phyloP scores from a whole-genome alignment of 23 red algal species.

The Cyanidium caldarium region DNA sequence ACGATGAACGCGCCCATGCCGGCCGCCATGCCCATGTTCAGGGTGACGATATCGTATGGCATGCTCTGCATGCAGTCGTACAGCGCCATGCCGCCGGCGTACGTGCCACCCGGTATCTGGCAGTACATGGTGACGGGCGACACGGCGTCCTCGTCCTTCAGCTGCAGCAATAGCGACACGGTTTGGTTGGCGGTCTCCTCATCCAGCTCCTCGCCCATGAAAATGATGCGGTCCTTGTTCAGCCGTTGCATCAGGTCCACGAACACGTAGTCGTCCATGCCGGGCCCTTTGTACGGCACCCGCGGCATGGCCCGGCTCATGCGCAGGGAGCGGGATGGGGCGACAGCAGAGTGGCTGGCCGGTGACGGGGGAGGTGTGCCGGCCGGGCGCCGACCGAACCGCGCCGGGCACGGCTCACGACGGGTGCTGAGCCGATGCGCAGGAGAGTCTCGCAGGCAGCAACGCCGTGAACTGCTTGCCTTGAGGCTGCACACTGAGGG shows the following conservation, averaged over 20 bases:
- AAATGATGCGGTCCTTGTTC: constrained; percentile 86
- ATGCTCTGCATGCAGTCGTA: constrained; percentile 84
- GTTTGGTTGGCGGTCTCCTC: constrained; percentile 94
- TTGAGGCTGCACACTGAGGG: too few species aligned
- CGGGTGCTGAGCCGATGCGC: too few species aligned
- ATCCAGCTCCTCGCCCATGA: constrained; percentile 84
- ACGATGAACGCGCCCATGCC: constrained; percentile 75
- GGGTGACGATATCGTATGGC: constrained; percentile 69
- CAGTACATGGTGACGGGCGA: constrained; percentile 72
- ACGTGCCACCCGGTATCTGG: constrained; percentile 70
- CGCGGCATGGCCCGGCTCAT: constrained; percentile 75
- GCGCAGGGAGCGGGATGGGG: background rate
- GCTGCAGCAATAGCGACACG: constrained; percentile 71
- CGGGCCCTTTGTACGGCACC: constrained; percentile 92
- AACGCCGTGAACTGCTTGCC: too few species aligned
- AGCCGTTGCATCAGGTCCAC: constrained; percentile 98
- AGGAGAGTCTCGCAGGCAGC: too few species aligned
- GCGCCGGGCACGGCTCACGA: too few species aligned
- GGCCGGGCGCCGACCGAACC: too few species aligned
- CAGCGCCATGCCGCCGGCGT: constrained; percentile 55
- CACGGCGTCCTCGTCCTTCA: constrained; percentile 72
- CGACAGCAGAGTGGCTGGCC: too few species aligned
- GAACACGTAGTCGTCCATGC: constrained; percentile 79
- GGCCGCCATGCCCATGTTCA: constrained; percentile 94
- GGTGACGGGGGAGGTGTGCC: too few species aligned